Conservation (phyloP, 257 asterid species). For the Solanum tarijense region DNA sequence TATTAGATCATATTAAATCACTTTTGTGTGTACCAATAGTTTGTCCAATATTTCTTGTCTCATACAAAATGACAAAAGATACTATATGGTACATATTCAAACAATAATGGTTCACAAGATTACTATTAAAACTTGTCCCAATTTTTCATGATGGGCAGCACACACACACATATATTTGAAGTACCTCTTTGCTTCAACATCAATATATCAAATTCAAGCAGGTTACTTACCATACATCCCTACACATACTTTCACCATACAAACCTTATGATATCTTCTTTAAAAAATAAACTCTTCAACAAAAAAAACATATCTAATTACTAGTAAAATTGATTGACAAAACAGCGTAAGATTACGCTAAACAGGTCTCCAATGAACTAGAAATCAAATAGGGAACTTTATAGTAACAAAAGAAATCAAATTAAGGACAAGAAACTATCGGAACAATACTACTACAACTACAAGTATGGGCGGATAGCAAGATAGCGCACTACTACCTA, state of each 20-base stretch:
- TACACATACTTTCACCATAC: not conserved
- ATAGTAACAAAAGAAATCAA: not conserved
- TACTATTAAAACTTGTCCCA: not conserved
- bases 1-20: not conserved
- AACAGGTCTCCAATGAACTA: not conserved
- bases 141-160: not conserved
- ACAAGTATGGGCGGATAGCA: not conserved
- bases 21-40: not conserved
- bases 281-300: not conserved
- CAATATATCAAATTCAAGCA: not conserved
- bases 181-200: not conserved
- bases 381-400: not conserved
- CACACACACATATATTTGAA: no score
- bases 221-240: not conserved
- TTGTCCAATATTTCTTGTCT: not conserved
- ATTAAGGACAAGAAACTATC: not conserved
- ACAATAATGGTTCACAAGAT: not conserved
- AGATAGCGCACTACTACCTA: not conserved
- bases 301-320: not conserved
- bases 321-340: not conserved
- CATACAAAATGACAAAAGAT: not conserved
- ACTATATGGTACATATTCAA: not conserved
- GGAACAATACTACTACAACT: not conserved
- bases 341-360: not conserved
- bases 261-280: not conserved